Evolutionary conservation across 768 basidiomycete species (phyloP), one percentile per base, ranked within the genome.

Genomic region (Sarcodon sp.): DNA sequence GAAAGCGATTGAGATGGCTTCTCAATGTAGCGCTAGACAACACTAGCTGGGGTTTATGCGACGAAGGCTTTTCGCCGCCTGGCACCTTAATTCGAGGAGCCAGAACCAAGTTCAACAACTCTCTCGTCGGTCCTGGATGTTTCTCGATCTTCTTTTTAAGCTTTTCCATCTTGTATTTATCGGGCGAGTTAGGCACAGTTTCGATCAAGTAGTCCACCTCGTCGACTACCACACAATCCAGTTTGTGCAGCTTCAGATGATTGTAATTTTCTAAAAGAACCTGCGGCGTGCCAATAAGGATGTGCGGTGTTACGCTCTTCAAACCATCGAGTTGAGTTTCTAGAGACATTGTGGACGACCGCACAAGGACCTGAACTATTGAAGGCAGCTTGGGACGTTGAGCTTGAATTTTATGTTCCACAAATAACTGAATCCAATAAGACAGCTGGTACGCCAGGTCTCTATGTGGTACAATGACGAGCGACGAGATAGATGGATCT

Each of bases 151-250:
- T 65, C 55, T 68, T 69, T 52, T 63, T 60, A 37, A 58, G 61
- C 55, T 68, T 71, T 49, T 61, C 59, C 45, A 55, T 59, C 45
- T 62, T 69, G 33, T 66, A 58, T 57, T 70, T 56, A 53, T 66
- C 39, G 60, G 62, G 61, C 50, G 65, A 69, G 50, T 57, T 60
- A 15, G 80, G 73, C 5, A 71, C 62, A 2, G 69, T 73, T 50
- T 74, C 75, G 47, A 89, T 66, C 36, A 87, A 65, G 59, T 79
- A 82, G 56, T 88, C 87, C 43, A 77, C 80, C 59, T 88, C 86
- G 53, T 88, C 86, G 47, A 87, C 77, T 34, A 79, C 77, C 43
- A 88, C 70, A 1, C 71, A 73, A 11, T 72, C 72, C 46, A 84
- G 62, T 44, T 61, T 63, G 6, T 60, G 54, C 44, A 83, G 51